Conservation (phyloP, 108 stramenopile genomes). For the Nitzschia inconspicua region DNA sequence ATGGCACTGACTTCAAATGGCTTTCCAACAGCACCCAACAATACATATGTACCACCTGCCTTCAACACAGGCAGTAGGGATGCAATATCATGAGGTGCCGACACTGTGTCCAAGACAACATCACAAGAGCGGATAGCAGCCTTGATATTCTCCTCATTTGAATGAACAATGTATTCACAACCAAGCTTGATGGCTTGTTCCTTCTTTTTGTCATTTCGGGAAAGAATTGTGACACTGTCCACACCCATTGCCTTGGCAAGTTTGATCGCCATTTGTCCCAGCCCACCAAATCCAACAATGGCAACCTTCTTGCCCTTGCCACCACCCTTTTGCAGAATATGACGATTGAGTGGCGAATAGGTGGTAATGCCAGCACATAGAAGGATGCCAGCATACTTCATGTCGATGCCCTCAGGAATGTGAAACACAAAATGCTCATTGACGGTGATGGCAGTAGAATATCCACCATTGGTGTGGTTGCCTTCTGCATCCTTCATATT, state of each 20-base stretch:
- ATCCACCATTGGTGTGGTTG: constrained; percentile 41
- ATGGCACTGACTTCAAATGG: constrained; percentile 18
- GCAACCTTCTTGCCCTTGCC: constrained; percentile 37
- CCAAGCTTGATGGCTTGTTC: constrained; percentile 39
- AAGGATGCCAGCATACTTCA: constrained; percentile 33
- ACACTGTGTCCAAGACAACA: constrained; percentile 45
- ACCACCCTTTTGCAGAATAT: constrained; percentile 21
- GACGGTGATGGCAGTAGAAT: constrained; percentile 33
- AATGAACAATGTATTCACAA: constrained; percentile 24
- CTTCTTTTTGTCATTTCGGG: constrained; percentile 40
- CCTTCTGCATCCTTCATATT: constrained; percentile 15
- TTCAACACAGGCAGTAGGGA: constrained; percentile 29
- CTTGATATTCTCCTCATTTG: constrained; percentile 35
- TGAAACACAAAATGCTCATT: constrained; percentile 37
- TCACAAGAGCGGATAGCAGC: constrained; percentile 33
- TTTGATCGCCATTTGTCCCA: constrained; percentile 60
- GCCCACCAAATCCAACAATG: constrained; percentile 60
- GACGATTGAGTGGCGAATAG: constrained; percentile 47
- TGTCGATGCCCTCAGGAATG: constrained; percentile 34
- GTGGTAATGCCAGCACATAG: constrained; percentile 70
- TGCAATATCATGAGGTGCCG: constrained; percentile 32
- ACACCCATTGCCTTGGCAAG: constrained; percentile 45
- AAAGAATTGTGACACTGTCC: constrained; percentile 33
- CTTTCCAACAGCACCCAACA: constrained; percentile 30
- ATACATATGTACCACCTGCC: constrained; percentile 24